Conservation (phyloP, 2,329 filamentous ascomycete genomes). For the Onygenales sp. region DNA sequence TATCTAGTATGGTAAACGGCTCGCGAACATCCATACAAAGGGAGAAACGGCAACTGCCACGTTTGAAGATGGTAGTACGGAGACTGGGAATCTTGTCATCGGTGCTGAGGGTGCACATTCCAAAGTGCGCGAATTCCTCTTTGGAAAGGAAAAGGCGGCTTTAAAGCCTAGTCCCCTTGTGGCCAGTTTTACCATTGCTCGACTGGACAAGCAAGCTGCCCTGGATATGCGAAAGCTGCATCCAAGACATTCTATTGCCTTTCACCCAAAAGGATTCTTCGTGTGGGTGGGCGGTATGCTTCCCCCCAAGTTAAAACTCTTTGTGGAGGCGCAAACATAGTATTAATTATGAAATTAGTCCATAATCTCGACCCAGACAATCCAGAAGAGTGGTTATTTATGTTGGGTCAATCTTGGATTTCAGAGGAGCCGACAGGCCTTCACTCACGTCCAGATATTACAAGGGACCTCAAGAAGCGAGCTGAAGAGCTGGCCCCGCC, state of each 20-base stretch:
- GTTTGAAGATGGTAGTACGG: constrained; percentile 8
- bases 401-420: constrained; percentile 8
- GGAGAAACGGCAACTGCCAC: constrained; percentile 3
- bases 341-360: not conserved
- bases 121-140: constrained; percentile 6
- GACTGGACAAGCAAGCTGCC: constrained; percentile 3
- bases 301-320: too few species aligned
- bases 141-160: constrained; percentile 8
- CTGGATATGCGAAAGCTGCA: constrained; percentile 2
- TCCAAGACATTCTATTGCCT: constrained; percentile 3
- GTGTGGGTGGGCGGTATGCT: constrained; percentile 6
- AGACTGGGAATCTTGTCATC: constrained; percentile 7
- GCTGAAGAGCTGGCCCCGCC: constrained; percentile 20
- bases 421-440: constrained; percentile 4
- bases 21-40: constrained; percentile 3
- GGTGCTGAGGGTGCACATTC: constrained; percentile 10
- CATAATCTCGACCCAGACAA: constrained; percentile 1
- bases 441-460: constrained; percentile 4
- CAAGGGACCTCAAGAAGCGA: constrained; percentile 5
- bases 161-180: constrained; percentile 4
- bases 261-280: constrained; percentile 9
- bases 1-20: constrained; percentile 9
- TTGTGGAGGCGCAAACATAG: too few species aligned
- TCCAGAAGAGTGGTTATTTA: constrained; percentile 7
- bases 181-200: constrained; percentile 3